Base-by-base conservation (phyloP, 2,329 filamentous ascomycete genomes). In the Myotisia sp. region DNA sequence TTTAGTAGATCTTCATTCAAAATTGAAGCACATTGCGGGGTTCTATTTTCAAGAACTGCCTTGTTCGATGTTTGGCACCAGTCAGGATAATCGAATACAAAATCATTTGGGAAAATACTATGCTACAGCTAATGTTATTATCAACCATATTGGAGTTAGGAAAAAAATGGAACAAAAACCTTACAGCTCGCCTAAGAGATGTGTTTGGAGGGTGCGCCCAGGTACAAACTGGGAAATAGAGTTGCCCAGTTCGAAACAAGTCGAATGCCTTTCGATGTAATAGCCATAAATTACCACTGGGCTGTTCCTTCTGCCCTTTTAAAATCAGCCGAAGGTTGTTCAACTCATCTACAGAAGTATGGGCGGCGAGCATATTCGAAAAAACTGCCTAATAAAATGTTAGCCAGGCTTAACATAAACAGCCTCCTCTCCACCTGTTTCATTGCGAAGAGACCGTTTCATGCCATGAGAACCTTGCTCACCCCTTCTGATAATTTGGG, bases 401-500 rank as follows among this genome's bases (percentile, higher is more conserved):
- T 37, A 38, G 37, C 26, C 8, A 9, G 17, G 10, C 12, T n/a
- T 22, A 7, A 13, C 20, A 30, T 29, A n/a, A n/a, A n/a, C n/a
- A n/a, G n/a, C n/a, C n/a, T n/a, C n/a, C n/a, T n/a, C n/a, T n/a
- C n/a, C n/a, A n/a, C n/a, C n/a, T n/a, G n/a, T n/a, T n/a, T n/a
- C n/a, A n/a, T n/a, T n/a, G n/a, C n/a, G n/a, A n/a, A n/a, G n/a
- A n/a, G n/a, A n/a, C n/a, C n/a, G n/a, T n/a, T n/a, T n/a, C n/a
- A n/a, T n/a, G n/a, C n/a, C n/a, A 12, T 9, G 7, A 4, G 13
- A 26, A 3, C 13, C 6, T 21, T 12, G 36, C 40, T 9, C 33
- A 42, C 40, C 1, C 36, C 29, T 38, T 42, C 27, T n/a, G 32
- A 27, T 13, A 41, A 18, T 9, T 38, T 17, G 33, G 29, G 29